These are phyloP conservation scores for Conidiobolus incongruus DNA, from an alignment of 371 early-diverging fungal species.

Conservation along the genomic window DNA sequence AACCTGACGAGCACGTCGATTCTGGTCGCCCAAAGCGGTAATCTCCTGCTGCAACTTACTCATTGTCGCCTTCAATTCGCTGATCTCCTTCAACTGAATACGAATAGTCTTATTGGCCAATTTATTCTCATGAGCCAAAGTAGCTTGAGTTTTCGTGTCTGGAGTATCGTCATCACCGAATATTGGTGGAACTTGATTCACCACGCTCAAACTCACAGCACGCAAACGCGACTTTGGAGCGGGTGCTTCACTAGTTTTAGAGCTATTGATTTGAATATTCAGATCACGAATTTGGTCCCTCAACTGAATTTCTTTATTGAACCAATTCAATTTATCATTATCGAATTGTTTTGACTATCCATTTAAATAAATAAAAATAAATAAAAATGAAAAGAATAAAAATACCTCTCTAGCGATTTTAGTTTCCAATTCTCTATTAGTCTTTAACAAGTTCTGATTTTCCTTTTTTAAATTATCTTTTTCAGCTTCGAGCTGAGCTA, in stretches of 20 bases:
- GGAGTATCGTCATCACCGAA: not conserved
- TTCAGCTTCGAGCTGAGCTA: not conserved
- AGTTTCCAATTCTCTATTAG: not conserved
- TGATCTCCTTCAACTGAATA: conserved; percentile 3
- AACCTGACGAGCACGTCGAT: not conserved
- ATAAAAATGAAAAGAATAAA: not conserved
- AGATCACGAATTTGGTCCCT: not conserved
- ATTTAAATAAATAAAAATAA: not conserved
- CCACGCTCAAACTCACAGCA: not conserved
- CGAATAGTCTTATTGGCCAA: conserved; percentile 2
- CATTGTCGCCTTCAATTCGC: not conserved
- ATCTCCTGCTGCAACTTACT: not conserved
- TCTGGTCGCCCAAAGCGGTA: not conserved
- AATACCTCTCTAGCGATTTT: conserved; percentile 1
- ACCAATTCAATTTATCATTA: not conserved
- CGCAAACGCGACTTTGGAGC: not conserved
- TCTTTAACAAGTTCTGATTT: not conserved
- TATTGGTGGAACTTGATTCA: not conserved
- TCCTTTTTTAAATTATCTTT: not conserved
- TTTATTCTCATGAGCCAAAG: conserved; percentile 1
- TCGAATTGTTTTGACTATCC: conserved; percentile 1
- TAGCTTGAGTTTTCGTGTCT: not conserved
- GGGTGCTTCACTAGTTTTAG: not conserved
- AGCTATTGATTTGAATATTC: not conserved
- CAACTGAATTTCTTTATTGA: not conserved